Percentiles rank a stretch among this genome's conserved stretches.
phyloP scores from a whole-genome alignment of 768 basidiomycete species.

The Rhizopogon sp. region DNA sequence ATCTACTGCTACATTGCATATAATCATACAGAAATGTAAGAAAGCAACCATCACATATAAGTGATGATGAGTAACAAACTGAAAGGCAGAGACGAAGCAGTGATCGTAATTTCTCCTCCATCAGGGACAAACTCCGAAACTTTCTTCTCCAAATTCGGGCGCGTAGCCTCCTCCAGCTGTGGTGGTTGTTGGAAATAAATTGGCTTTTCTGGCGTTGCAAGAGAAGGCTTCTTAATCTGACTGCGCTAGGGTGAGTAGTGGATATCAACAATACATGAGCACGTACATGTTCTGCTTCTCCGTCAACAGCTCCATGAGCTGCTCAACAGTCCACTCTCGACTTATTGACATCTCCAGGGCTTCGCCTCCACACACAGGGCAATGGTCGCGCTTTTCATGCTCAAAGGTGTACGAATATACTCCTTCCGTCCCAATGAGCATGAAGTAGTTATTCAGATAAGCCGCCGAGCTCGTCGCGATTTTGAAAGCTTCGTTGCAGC shows the following conservation, averaged over 20 bases:
- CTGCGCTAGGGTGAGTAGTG: constrained; percentile 35
- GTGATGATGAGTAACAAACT: constrained; percentile 64
- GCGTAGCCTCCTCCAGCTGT: constrained; percentile 81
- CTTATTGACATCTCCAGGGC: constrained; percentile 68
- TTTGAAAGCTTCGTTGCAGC: constrained; percentile 99
- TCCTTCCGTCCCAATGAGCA: constrained; percentile 95
- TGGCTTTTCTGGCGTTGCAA: constrained; percentile 69
- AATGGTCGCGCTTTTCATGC: constrained; percentile 87
- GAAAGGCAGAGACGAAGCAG: constrained; percentile 87
- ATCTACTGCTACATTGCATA: not conserved
- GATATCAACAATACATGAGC: not conserved
- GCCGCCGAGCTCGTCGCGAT: constrained; percentile 94
- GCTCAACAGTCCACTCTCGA: constrained; percentile 74
- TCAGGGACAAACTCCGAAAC: constrained; percentile 74
- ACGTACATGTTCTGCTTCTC: constrained; percentile 90
- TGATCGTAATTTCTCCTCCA: constrained; percentile 81
- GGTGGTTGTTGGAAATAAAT: constrained; percentile 95
- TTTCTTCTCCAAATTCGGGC: constrained; percentile 86
- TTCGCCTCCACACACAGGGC: constrained; percentile 96
- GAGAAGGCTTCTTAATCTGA: constrained; percentile 94
- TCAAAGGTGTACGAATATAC: constrained; percentile 98
- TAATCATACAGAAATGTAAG: constrained; percentile 1
- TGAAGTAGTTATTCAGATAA: constrained; percentile 95
- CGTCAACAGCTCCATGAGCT: constrained; percentile 79
- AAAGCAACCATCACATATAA: constrained; percentile 32